These are phyloP conservation scores for Testicularia cyperi DNA, from an alignment of 1,284 basidiomycete genomes.

Conservation along the genomic window DNA sequence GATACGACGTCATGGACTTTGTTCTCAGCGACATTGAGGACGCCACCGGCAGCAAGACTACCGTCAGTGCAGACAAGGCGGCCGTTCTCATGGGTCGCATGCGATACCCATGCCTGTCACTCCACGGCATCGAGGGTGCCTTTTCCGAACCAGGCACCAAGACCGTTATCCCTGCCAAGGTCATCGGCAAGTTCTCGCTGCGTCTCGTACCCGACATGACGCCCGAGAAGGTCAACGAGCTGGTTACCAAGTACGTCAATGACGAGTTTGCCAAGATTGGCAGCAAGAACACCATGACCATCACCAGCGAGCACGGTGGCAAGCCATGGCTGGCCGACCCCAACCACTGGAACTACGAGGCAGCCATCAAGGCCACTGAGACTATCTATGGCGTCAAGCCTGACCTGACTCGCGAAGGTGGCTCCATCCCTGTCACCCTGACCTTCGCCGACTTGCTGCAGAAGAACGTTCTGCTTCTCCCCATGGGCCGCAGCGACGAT, in stretches of 20 bases:
- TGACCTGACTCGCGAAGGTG: slow-evolving; percentile 89
- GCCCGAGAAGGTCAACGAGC: slow-evolving; percentile 60
- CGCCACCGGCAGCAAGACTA: slow-evolving; percentile 75
- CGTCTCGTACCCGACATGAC: slow-evolving; percentile 83
- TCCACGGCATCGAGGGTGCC: slow-evolving; percentile 97
- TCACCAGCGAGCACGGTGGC: slow-evolving; percentile 52
- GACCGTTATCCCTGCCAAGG: slow-evolving; percentile 91
- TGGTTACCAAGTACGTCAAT: slow-evolving; percentile 53
- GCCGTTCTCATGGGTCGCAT: slow-evolving; percentile 80
- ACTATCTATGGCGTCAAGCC: slow-evolving; percentile 78
- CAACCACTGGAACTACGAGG: slow-evolving; percentile 89
- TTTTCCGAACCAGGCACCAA: slow-evolving; percentile 73
- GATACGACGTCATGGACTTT: slow-evolving; percentile 61
- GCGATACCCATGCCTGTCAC: slow-evolving; percentile 76
- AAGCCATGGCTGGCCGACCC: slow-evolving; percentile 60
- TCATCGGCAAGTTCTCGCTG: slow-evolving; percentile 67
- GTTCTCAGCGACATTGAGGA: slow-evolving; percentile 71
- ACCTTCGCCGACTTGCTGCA: slow-evolving; percentile 76
- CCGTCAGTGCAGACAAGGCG: slow-evolving; percentile 78
- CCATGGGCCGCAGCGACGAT: slow-evolving; percentile 76
- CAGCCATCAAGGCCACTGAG: slow-evolving; percentile 82
- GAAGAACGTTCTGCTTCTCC: slow-evolving; percentile 74
- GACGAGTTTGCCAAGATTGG: slow-evolving; percentile 54
- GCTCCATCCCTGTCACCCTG: slow-evolving; percentile 92
- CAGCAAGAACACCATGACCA: slow-evolving; percentile 56